A percentile compares a stretch with the other conserved stretches of the same genome.
These are phyloP conservation scores for Choiromyces venosus DNA, from an alignment of 495 filamentous ascomycete genomes.

Conservation along the genomic window DNA sequence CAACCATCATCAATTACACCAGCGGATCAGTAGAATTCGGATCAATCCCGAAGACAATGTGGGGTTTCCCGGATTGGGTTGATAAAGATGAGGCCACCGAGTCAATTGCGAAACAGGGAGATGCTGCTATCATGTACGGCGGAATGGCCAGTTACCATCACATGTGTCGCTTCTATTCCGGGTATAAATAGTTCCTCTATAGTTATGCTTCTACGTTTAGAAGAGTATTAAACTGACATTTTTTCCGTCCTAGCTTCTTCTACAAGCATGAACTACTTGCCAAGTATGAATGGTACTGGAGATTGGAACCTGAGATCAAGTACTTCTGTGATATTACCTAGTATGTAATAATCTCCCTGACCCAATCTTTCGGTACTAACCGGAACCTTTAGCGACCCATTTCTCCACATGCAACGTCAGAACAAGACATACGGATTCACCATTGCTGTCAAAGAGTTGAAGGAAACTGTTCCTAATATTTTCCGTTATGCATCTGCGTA, in stretches of 20 bases:
- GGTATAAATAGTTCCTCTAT: slow-evolving; percentile 50
- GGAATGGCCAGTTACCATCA: slow-evolving; percentile 99
- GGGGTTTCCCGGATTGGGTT: slow-evolving; percentile 97
- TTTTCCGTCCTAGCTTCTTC: slow-evolving; percentile 62
- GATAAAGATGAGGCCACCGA: slow-evolving; percentile 90
- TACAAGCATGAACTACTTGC: slow-evolving; percentile 93
- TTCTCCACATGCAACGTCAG: slow-evolving; percentile 78
- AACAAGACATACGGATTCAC: slow-evolving; percentile 99
- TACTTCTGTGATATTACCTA: slow-evolving; percentile 99
- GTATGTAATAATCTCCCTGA: slow-evolving; percentile 51
- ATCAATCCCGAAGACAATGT: slow-evolving; percentile 83
- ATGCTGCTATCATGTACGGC: slow-evolving; percentile 98
- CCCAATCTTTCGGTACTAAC: slow-evolving; percentile 24
- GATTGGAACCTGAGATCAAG: slow-evolving; percentile 98
- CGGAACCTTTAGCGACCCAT: slow-evolving; percentile 68
- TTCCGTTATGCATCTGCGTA: slow-evolving; percentile 99
- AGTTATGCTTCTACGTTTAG: neutral
- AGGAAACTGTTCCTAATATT: slow-evolving; percentile 97
- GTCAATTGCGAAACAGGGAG: slow-evolving; percentile 90
- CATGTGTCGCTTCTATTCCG: slow-evolving; percentile 98
- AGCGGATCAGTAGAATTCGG: slow-evolving; percentile 84
- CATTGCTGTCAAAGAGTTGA: slow-evolving; percentile 97
- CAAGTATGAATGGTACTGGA: slow-evolving; percentile 99
- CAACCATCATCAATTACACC: slow-evolving; percentile 82
- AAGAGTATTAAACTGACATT: neutral